Percentiles rank a stretch among this genome's conserved stretches.
These are phyloP conservation scores for Fusarium sp. DNA, from an alignment of 2,329 filamentous ascomycete genomes.

Conservation along the genomic window DNA sequence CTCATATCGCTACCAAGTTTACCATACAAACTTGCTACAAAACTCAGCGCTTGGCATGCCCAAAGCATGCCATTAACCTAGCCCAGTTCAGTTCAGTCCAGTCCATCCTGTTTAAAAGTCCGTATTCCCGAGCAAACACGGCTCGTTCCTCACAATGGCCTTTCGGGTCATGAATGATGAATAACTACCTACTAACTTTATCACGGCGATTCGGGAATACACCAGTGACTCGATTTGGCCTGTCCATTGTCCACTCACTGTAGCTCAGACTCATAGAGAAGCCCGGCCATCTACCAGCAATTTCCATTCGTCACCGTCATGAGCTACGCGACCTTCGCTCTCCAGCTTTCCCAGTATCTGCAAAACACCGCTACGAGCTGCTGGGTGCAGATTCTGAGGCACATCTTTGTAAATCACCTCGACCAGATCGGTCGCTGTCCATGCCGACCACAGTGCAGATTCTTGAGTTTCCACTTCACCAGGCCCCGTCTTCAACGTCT, in stretches of 20 bases:
- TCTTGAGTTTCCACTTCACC: slow-evolving; percentile 47
- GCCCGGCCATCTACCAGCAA: slow-evolving; percentile 39
- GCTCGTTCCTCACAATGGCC: background rate
- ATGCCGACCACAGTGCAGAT: slow-evolving; percentile 51
- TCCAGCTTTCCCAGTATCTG: slow-evolving; percentile 85
- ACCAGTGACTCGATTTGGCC: background rate
- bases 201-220: background rate
- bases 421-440: slow-evolving; percentile 85
- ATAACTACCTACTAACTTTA: background rate
- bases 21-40: background rate
- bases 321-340: slow-evolving; percentile 73
- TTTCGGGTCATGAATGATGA: background rate
- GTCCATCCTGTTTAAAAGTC: background rate
- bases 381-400: slow-evolving; percentile 76
- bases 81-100: background rate
- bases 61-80: slow-evolving; percentile 1
- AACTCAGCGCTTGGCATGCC: slow-evolving; percentile 14
- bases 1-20: background rate
- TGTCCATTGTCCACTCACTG: background rate
- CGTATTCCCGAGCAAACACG: background rate
- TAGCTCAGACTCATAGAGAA: slow-evolving; percentile 32
- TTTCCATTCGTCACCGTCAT: slow-evolving; percentile 48
- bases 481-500: slow-evolving; percentile 59
- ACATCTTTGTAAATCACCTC: slow-evolving; percentile 86
- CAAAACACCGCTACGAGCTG: slow-evolving; percentile 79